These are phyloP conservation scores for Xylariaceae sp. DNA, from an alignment of 2,329 filamentous ascomycete genomes.

Conservation along the genomic window DNA sequence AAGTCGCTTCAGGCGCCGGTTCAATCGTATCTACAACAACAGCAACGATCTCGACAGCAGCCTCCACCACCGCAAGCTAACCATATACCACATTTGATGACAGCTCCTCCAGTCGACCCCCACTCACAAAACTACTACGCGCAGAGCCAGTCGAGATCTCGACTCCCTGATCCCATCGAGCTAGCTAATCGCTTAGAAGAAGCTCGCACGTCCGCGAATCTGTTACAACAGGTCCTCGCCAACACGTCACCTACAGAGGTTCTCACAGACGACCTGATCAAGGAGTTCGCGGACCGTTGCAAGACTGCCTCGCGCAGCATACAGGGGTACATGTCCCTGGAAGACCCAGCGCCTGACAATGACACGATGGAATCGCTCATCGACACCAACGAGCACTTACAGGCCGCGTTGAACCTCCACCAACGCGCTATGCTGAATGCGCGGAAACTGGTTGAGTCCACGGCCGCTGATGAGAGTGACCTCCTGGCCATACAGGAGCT, in stretches of 20 bases:
- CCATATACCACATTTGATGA: constrained; percentile 36
- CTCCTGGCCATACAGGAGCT: constrained; percentile 24
- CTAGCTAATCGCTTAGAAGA: constrained; percentile 81
- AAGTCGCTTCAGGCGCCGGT: constrained; percentile 4
- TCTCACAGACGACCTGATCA: constrained; percentile 77
- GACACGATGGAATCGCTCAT: constrained; percentile 91
- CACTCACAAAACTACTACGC: constrained; percentile 55
- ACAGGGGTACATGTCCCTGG: constrained; percentile 76
- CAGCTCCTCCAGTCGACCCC: constrained; percentile 39
- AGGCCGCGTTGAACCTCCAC: constrained; percentile 75
- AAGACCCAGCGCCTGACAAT: constrained; percentile 78
- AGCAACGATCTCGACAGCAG: neutral
- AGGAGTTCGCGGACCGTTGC: constrained; percentile 86
- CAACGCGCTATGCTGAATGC: constrained; percentile 70
- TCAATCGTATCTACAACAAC: constrained; percentile 11
- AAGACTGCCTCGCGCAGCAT: constrained; percentile 73
- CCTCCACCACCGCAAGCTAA: constrained; percentile 17
- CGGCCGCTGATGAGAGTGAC: constrained; percentile 30
- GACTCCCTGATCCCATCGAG: constrained; percentile 65
- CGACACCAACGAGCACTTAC: constrained; percentile 88
- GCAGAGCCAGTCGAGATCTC: constrained; percentile 43
- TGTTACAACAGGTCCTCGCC: constrained; percentile 87
- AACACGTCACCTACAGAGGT: constrained; percentile 75
- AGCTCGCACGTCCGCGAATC: constrained; percentile 80
- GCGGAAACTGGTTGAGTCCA: constrained; percentile 47